Conservation (phyloP, 2,329 filamentous ascomycete genomes). For the Myrmaecium sp. region DNA sequence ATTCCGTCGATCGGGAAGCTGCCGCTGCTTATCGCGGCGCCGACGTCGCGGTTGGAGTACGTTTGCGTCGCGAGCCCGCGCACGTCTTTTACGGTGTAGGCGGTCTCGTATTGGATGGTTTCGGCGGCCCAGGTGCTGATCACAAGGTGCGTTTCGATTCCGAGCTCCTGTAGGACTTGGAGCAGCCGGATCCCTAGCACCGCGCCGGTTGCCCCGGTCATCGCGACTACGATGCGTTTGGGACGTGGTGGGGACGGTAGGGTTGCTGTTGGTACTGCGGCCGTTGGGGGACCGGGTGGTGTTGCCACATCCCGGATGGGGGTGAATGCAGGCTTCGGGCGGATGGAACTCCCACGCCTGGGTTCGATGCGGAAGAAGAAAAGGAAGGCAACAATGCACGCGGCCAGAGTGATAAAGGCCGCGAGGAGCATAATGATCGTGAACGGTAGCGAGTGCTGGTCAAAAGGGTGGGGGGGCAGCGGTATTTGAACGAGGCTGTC, state of each 20-base stretch:
- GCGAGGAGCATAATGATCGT: no score
- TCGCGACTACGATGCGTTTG: constrained; percentile 27
- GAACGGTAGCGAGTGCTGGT: no score
- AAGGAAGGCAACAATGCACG: no score
- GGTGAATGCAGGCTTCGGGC: no score
- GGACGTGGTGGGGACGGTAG: constrained; percentile 3
- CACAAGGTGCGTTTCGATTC: constrained; percentile 27
- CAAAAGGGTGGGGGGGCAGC: no score
- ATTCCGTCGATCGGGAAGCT: constrained; percentile 30
- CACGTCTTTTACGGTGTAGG: constrained; percentile 3
- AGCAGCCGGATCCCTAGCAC: constrained; percentile 27
- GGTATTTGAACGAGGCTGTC: no score
- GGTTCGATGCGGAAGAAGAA: no score
- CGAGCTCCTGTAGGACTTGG: constrained; percentile 21
- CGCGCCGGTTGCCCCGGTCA: constrained; percentile 34
- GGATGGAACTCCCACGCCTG: no score
- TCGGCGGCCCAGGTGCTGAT: constrained; percentile 32
- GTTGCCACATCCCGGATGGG: no score
- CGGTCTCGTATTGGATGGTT: constrained; percentile 14
- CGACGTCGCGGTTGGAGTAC: constrained; percentile 27
- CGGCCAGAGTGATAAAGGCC: no score
- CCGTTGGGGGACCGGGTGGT: no score
- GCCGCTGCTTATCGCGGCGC: constrained; percentile 28
- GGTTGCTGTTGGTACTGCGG: no score
- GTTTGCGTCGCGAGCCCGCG: constrained; percentile 6